Conservation (phyloP, 106 monocot genomes). For the Dactylorhiza incarnata region DNA sequence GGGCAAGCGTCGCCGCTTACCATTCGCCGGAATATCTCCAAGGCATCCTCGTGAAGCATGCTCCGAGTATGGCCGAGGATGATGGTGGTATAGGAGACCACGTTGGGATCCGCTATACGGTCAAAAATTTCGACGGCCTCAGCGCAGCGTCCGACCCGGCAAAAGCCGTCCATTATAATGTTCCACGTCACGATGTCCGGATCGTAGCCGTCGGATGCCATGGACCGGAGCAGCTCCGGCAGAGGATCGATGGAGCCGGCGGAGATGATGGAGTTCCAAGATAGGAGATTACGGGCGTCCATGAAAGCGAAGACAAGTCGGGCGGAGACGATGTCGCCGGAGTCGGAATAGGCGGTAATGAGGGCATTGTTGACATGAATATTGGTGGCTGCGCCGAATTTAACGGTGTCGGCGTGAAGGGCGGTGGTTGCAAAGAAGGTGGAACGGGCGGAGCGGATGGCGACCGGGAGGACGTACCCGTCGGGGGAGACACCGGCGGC, state of each 20-base stretch:
- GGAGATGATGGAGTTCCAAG: slow-evolving; percentile 26
- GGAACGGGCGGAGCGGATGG: slow-evolving; percentile 17
- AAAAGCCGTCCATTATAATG: slow-evolving; percentile 34
- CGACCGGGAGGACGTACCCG: slow-evolving; percentile 21
- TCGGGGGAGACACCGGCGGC: slow-evolving; percentile 17
- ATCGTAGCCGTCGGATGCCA: slow-evolving; percentile 22
- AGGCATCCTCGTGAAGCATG: slow-evolving; percentile 35
- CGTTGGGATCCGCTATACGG: slow-evolving; percentile 12
- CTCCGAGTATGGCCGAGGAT: slow-evolving; percentile 25
- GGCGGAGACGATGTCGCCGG: slow-evolving; percentile 9
- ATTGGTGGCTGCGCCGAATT: slow-evolving; percentile 6
- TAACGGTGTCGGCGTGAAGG: slow-evolving; percentile 25
- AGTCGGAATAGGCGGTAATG: slow-evolving; percentile 16
- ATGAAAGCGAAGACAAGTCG: slow-evolving; percentile 14
- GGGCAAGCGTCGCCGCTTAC: slow-evolving; percentile 1
- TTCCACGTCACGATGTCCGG: slow-evolving; percentile 45
- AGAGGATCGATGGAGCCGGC: slow-evolving; percentile 8
- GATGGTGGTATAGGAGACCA: slow-evolving; percentile 38
- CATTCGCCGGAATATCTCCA: slow-evolving; percentile 27
- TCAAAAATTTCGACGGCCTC: slow-evolving; percentile 27
- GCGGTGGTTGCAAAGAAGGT: background rate
- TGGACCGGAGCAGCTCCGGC: slow-evolving; percentile 10
- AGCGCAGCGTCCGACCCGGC: slow-evolving; percentile 30
- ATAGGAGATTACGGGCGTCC: slow-evolving; percentile 7
- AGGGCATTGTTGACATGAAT: slow-evolving; percentile 6